These are phyloP conservation scores for Neobulgaria alba DNA, from an alignment of 2,329 filamentous ascomycete species.

Conservation along the genomic window DNA sequence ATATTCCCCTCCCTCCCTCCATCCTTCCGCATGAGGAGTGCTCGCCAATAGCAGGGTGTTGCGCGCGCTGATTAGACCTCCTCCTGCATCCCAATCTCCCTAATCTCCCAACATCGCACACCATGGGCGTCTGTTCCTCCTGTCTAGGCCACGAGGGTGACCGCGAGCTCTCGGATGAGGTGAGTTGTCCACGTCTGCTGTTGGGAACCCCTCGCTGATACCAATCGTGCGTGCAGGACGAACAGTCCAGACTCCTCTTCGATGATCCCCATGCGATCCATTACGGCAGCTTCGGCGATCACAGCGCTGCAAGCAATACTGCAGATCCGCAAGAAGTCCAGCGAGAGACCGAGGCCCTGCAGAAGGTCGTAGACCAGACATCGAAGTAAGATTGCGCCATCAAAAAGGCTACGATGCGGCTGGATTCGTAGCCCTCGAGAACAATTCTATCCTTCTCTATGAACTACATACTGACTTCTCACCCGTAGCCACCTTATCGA, in stretches of 20 bases:
- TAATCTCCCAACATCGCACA: background rate
- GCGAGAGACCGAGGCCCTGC: constrained; percentile 55
- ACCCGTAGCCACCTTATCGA: constrained; percentile 53
- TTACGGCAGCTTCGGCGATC: constrained; percentile 56
- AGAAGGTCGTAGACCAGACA: constrained; percentile 54
- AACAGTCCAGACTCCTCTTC: constrained; percentile 45
- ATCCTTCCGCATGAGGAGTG: constrained; percentile 4
- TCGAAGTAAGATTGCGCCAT: constrained; percentile 43
- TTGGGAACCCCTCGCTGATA: constrained; percentile 1
- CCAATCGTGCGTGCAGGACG: constrained; percentile 19
- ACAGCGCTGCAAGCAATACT: constrained; percentile 40
- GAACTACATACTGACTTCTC: constrained; percentile 11
- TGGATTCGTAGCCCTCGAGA: background rate
- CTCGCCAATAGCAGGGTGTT: constrained; percentile 1
- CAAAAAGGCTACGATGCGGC: background rate
- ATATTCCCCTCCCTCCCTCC: background rate
- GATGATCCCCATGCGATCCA: constrained; percentile 50
- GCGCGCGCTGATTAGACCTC: background rate
- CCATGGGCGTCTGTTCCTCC: constrained; percentile 54
- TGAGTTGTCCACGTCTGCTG: constrained; percentile 26
- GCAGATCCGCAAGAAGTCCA: constrained; percentile 54
- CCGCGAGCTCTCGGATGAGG: constrained; percentile 45
- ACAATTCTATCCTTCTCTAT: background rate
- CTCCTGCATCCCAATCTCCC: constrained; percentile 4
- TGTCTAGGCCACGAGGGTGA: constrained; percentile 46